Evolutionary conservation across 495 filamentous ascomycete species (phyloP).

Genomic region (Lophiostoma macrostomum): DNA sequence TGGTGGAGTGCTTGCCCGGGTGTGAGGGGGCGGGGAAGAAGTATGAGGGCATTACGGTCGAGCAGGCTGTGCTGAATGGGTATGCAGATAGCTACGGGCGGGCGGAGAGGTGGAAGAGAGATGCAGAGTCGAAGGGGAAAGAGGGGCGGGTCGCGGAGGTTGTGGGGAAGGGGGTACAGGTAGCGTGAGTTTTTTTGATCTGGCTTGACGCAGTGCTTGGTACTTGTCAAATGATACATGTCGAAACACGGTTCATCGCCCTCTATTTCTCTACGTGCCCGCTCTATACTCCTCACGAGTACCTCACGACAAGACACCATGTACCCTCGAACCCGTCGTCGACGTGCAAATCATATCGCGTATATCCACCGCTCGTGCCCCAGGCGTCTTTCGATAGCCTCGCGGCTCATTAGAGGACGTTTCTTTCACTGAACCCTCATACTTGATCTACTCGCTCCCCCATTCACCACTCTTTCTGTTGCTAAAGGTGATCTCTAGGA

Average conservation of each 20-base stretch:
- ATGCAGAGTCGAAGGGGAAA: neutral
- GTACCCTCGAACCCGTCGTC: too few species aligned
- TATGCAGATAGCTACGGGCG: slow-evolving; percentile 24
- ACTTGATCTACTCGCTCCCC: too few species aligned
- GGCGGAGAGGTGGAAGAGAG: slow-evolving; percentile 22
- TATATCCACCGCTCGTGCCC: too few species aligned
- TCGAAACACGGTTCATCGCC: neutral
- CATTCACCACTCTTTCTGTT: too few species aligned
- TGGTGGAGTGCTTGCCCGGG: slow-evolving; percentile 18
- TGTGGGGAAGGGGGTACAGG: slow-evolving; percentile 5
- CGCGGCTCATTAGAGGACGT: too few species aligned
- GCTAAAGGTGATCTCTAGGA: too few species aligned
- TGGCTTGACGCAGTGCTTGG: neutral
- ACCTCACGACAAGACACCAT: too few species aligned
- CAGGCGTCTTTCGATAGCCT: too few species aligned
- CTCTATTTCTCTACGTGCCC: neutral
- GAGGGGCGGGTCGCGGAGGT: neutral
- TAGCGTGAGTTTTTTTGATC: neutral
- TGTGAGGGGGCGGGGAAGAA: slow-evolving; percentile 18
- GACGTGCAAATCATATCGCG: too few species aligned
- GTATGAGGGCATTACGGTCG: slow-evolving; percentile 18
- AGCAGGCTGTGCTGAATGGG: slow-evolving; percentile 7
- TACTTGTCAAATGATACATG: neutral
- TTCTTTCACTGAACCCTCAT: too few species aligned
- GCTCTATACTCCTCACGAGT: neutral